Evolutionary conservation across 345 rosid genomes (phyloP).

Genomic region (Salix brachista): DNA sequence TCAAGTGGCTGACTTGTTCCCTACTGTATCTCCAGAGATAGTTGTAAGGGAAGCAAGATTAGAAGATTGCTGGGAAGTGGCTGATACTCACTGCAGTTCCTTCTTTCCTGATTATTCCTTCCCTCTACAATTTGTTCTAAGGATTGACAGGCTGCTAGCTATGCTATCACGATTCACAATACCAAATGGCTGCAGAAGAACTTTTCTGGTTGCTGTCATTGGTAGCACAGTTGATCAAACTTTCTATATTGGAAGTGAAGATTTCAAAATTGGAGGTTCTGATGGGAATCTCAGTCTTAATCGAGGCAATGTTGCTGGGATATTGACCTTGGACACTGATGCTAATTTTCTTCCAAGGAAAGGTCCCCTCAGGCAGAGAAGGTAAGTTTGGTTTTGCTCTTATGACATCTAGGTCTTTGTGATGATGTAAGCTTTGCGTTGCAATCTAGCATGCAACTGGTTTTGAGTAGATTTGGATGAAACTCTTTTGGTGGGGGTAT

Average conservation of each 20-base stretch:
- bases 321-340: slow-evolving; percentile 79
- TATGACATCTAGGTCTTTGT: not conserved
- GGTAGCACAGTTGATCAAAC: slow-evolving; percentile 52
- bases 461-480: not conserved
- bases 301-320: slow-evolving; percentile 79
- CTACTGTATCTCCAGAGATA: slow-evolving; percentile 67
- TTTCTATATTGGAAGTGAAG: slow-evolving; percentile 56
- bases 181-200: slow-evolving; percentile 67
- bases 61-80: slow-evolving; percentile 96
- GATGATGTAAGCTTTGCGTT: not conserved
- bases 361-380: slow-evolving; percentile 71
- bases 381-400: slow-evolving; percentile 35
- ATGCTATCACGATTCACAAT: slow-evolving; percentile 70
- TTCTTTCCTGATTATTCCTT: slow-evolving; percentile 85
- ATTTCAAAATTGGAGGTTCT: slow-evolving; percentile 66
- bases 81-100: slow-evolving; percentile 91
- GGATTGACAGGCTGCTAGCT: slow-evolving; percentile 71
- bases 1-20: slow-evolving; percentile 67
- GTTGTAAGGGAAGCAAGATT: slow-evolving; percentile 89
- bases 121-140: slow-evolving; percentile 70
- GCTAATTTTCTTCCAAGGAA: slow-evolving; percentile 88
- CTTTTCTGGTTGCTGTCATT: slow-evolving; percentile 75
- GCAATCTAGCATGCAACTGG: not conserved
- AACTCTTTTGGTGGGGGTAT: not conserved
- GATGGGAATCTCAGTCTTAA: slow-evolving; percentile 60